Evolutionary conservation across 2,329 filamentous ascomycete species (phyloP).

Genomic region (Sarocladium brachiariae): DNA sequence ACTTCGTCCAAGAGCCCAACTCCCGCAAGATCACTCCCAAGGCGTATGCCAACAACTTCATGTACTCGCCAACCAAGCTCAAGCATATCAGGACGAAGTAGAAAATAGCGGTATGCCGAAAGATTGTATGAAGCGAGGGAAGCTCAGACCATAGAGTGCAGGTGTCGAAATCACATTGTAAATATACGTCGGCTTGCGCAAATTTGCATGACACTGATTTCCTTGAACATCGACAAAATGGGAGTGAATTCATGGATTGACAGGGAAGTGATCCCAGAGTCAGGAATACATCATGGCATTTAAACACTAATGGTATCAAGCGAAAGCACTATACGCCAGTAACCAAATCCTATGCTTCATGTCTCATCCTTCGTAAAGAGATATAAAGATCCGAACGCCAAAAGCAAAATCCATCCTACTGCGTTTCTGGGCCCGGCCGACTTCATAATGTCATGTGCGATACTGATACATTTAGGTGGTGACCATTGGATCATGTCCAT

Average conservation of each 20-base stretch:
- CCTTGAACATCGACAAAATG: no score
- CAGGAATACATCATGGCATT: background rate
- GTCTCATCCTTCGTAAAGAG: background rate
- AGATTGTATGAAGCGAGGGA: background rate
- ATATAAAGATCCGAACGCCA: background rate
- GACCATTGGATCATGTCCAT: constrained; percentile 45
- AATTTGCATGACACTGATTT: constrained; percentile 3
- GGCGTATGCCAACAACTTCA: constrained; percentile 95
- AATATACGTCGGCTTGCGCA: constrained; percentile 11
- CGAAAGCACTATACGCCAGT: background rate
- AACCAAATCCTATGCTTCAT: constrained; percentile 1
- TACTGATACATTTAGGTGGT: constrained; percentile 33
- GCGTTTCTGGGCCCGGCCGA: constrained; percentile 13
- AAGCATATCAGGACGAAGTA: constrained; percentile 83
- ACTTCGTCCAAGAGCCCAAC: constrained; percentile 97
- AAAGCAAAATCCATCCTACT: background rate
- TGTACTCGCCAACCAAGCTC: constrained; percentile 77
- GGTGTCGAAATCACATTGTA: constrained; percentile 10
- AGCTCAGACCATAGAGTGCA: background rate
- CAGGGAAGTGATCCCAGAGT: no score
- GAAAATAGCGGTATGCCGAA: constrained; percentile 16
- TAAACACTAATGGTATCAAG: background rate
- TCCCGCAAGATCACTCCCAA: constrained; percentile 80
- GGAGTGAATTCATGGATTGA: no score
- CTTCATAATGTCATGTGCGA: constrained; percentile 15